A percentile compares a stretch with the other conserved stretches of the same genome.
Conservation (phyloP, 106 monocot species). For the Gastrodia elata region DNA sequence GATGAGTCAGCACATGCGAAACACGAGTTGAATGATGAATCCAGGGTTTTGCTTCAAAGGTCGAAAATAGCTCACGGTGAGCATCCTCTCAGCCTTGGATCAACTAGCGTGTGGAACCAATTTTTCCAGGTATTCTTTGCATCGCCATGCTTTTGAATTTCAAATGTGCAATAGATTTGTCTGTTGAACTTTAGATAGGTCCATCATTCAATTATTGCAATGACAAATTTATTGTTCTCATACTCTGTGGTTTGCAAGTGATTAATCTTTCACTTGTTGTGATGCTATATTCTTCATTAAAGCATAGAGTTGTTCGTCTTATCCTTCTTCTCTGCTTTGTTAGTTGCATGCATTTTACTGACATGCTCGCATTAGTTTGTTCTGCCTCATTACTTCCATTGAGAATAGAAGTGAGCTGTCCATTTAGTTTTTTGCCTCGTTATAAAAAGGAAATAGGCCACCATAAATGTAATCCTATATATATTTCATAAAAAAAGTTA, state of each 20-base stretch:
- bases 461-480: background rate
- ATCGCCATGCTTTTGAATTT: background rate
- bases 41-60: conserved; percentile 51
- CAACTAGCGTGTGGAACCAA: conserved; percentile 89
- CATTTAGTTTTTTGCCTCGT: background rate
- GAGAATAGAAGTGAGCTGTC: background rate
- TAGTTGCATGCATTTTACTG: background rate
- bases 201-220: background rate
- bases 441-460: background rate
- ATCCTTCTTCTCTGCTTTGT: background rate
- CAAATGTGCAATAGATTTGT: background rate
- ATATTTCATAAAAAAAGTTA: background rate
- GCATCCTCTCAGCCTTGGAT: conserved; percentile 81
- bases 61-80: conserved; percentile 67
- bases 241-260: background rate
- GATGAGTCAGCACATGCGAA: conserved; percentile 41
- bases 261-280: background rate
- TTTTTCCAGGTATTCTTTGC: conserved; percentile 67
- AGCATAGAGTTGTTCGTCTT: background rate
- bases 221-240: background rate
- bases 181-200: background rate
- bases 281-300: background rate
- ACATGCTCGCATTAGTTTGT: background rate
- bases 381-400: background rate
- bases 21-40: conserved; percentile 24